phyloP scores from a whole-genome alignment of 768 basidiomycete species.

The Asterophora lycoperdoides region DNA sequence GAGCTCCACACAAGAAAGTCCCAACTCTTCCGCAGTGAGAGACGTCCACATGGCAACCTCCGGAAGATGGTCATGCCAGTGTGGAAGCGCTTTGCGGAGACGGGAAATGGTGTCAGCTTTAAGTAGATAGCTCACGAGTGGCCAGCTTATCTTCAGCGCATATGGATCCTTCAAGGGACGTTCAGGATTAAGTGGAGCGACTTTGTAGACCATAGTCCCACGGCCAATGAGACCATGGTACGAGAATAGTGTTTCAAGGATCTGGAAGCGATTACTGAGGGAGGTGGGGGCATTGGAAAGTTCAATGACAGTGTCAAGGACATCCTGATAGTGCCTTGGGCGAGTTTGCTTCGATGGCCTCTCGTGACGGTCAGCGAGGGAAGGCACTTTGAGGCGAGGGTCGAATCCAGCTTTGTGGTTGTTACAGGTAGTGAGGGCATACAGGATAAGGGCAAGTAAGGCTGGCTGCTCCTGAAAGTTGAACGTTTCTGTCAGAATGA shows the following conservation, averaged over 20 bases:
- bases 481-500: constrained; percentile 16
- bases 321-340: neutral
- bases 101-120: constrained; percentile 9
- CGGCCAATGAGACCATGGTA: constrained; percentile 18
- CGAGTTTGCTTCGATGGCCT: neutral
- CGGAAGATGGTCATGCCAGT: constrained; percentile 18
- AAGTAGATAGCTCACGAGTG: neutral
- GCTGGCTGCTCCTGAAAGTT: constrained; percentile 15
- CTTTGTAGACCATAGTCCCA: constrained; percentile 16
- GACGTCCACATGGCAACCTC: constrained; percentile 5
- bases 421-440: constrained; percentile 3
- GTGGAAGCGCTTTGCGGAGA: constrained; percentile 8
- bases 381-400: neutral
- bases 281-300: neutral
- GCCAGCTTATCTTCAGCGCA: constrained; percentile 19
- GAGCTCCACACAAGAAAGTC: constrained; percentile 5
- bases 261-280: neutral
- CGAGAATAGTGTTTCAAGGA: constrained; percentile 7
- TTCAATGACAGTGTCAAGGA: neutral
- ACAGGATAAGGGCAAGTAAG: constrained; percentile 19
- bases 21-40: constrained; percentile 1
- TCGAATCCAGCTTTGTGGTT: constrained; percentile 14
- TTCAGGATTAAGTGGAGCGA: neutral
- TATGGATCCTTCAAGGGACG: neutral
- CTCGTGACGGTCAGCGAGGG: neutral